Percentiles rank a stretch among this genome's conserved stretches.
Evolutionary conservation across 2,329 filamentous ascomycete species (phyloP).

Genomic region (Xylaria sp.): DNA sequence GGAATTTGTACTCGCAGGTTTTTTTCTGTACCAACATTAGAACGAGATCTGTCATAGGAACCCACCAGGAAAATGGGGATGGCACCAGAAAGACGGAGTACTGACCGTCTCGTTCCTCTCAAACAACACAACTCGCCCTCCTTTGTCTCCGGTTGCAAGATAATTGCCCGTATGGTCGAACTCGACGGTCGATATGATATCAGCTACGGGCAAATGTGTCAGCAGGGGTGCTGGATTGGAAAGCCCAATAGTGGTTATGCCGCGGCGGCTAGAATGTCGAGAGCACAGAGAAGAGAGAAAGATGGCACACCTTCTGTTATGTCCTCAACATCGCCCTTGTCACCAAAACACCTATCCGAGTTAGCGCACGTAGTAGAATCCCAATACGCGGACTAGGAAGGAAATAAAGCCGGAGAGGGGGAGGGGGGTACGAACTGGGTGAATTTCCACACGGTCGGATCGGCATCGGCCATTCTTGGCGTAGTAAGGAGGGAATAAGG

Average conservation of each 20-base stretch:
- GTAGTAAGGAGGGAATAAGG: conserved; percentile 14
- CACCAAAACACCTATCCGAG: conserved; percentile 86
- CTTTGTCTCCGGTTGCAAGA: conserved; percentile 88
- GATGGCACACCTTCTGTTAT: conserved; percentile 83
- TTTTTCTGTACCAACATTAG: conserved; percentile 74
- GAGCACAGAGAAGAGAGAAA: neutral
- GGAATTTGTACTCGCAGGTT: conserved; percentile 99
- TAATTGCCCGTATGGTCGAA: conserved; percentile 92
- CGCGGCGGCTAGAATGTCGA: neutral
- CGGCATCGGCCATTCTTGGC: conserved; percentile 31
- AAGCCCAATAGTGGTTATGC: neutral
- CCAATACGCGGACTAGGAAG: conserved; percentile 27
- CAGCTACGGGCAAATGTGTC: conserved; percentile 57
- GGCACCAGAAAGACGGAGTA: conserved; percentile 25
- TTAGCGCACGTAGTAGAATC: conserved; percentile 29
- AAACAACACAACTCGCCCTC: conserved; percentile 82
- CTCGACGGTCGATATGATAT: conserved; percentile 90
- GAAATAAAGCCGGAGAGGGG: neutral
- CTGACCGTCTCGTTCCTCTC: conserved; percentile 94
- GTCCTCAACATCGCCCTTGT: conserved; percentile 99
- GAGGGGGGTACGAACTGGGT: conserved; percentile 25
- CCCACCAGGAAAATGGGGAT: neutral
- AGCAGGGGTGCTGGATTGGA: neutral
- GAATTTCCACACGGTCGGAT: conserved; percentile 33
- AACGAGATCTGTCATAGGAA: neutral